These are phyloP conservation scores for Aphanocladium album DNA, from an alignment of 2,329 filamentous ascomycete species.

Conservation along the genomic window DNA sequence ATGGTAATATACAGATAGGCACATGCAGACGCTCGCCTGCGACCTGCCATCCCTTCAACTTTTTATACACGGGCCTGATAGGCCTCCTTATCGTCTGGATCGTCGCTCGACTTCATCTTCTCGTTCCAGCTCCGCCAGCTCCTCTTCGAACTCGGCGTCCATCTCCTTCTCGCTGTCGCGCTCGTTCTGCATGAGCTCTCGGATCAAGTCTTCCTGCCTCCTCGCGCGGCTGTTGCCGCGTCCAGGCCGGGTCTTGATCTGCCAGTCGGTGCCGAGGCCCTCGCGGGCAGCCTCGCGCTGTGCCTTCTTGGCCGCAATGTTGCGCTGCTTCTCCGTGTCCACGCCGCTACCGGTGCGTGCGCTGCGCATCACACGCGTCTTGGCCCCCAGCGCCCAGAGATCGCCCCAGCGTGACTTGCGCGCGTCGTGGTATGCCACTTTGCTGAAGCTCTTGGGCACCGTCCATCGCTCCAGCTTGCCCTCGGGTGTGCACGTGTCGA, in stretches of 20 bases:
- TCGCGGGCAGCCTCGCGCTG: constrained; percentile 34
- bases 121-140: constrained; percentile 19
- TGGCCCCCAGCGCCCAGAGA: constrained; percentile 90
- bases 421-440: constrained; percentile 83
- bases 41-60: background rate
- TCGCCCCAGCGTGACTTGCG: constrained; percentile 90
- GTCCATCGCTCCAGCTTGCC: constrained; percentile 91
- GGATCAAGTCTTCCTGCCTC: constrained; percentile 33
- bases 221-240: constrained; percentile 38
- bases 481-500: constrained; percentile 85
- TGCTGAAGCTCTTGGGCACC: constrained; percentile 74
- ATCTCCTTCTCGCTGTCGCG: constrained; percentile 26
- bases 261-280: constrained; percentile 19
- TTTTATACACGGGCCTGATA: background rate
- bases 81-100: background rate
- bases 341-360: constrained; percentile 53
- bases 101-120: constrained; percentile 6
- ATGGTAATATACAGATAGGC: background rate
- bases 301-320: constrained; percentile 34
- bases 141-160: constrained; percentile 25
- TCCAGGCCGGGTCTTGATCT: constrained; percentile 26
- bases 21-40: background rate
- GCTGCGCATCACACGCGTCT: constrained; percentile 64
- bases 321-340: constrained; percentile 43
- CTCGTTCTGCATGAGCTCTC: constrained; percentile 35